Percentiles rank a stretch among this genome's conserved stretches.
phyloP scores from a whole-genome alignment of 768 basidiomycete species.

The Lactifluus piperatus region DNA sequence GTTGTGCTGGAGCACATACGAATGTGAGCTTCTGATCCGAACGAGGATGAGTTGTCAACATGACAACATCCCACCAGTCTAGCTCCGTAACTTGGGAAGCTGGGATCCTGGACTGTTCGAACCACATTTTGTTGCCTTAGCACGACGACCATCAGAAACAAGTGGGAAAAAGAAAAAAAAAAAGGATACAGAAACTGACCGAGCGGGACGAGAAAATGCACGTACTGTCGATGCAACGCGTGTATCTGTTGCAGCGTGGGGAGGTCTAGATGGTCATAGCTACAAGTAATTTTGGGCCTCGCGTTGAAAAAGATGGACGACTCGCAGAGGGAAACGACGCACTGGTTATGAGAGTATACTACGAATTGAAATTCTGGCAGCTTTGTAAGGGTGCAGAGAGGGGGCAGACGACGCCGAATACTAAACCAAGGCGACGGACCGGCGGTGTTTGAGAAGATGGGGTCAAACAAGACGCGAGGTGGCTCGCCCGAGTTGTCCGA shows the following conservation, averaged over 20 bases:
- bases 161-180: not conserved
- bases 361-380: slow-evolving; percentile 34
- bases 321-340: slow-evolving; percentile 11
- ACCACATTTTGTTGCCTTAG: slow-evolving; percentile 26
- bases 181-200: slow-evolving; percentile 20
- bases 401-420: slow-evolving; percentile 26
- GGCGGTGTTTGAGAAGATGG: slow-evolving; percentile 32
- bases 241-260: slow-evolving; percentile 27
- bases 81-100: slow-evolving; percentile 28
- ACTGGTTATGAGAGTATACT: slow-evolving; percentile 38
- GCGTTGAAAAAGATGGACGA: too few species aligned
- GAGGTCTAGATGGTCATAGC: slow-evolving; percentile 38
- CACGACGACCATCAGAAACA: not conserved
- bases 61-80: slow-evolving; percentile 35
- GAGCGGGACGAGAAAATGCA: slow-evolving; percentile 33
- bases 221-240: slow-evolving; percentile 18
- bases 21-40: slow-evolving; percentile 24
- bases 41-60: slow-evolving; percentile 14
- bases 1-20: slow-evolving; percentile 36
- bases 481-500: slow-evolving; percentile 18
- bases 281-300: slow-evolving; percentile 8
- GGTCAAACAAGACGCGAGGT: slow-evolving; percentile 33
- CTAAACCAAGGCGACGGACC: slow-evolving; percentile 27
- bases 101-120: slow-evolving; percentile 27
- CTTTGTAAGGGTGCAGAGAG: slow-evolving; percentile 32